Percentiles rank a stretch among this genome's conserved stretches.
phyloP scores from a whole-genome alignment of 176 grass and related monocot species.

The Leersia perrieri region DNA sequence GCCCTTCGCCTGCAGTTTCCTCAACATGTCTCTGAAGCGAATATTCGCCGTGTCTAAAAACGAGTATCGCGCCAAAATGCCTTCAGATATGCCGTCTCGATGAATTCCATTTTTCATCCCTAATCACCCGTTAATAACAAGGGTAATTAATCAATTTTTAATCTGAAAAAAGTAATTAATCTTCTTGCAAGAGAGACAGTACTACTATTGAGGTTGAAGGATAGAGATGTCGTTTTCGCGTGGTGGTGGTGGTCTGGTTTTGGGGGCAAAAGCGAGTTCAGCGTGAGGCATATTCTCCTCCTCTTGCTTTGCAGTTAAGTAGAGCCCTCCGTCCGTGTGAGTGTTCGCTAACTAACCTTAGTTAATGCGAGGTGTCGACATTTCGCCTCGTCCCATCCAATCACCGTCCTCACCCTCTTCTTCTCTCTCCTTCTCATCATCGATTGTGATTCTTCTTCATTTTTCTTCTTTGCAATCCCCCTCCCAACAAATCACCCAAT shows the following conservation, averaged over 20 bases:
- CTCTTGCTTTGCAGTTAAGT: constrained; percentile 35
- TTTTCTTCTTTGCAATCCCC: not conserved
- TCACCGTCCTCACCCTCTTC: not conserved
- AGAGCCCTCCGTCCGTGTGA: not conserved
- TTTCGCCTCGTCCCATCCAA: not conserved
- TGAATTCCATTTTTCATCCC: too few relatives aligned
- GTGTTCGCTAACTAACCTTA: constrained; percentile 1
- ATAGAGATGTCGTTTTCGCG: not conserved
- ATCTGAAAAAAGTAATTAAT: too few relatives aligned
- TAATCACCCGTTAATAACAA: too few relatives aligned
- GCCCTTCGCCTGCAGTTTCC: not conserved
- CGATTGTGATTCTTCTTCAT: not conserved
- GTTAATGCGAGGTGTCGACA: constrained; percentile 57
- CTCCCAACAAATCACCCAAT: constrained; percentile 40
- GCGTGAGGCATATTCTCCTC: constrained; percentile 27
- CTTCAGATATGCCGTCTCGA: too few relatives aligned
- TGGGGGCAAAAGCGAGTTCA: not conserved
- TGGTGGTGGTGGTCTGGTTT: too few relatives aligned
- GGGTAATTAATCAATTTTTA: too few relatives aligned
- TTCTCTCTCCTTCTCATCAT: not conserved
- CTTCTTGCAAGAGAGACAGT: too few relatives aligned
- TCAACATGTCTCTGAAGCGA: not conserved
- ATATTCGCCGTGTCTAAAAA: not conserved
- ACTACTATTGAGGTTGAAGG: too few relatives aligned
- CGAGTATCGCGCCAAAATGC: not conserved